Percentiles rank a stretch among this genome's conserved stretches.
These are phyloP conservation scores for Flaveria ramosissima DNA, from an alignment of 129 eudicot species.

Conservation along the genomic window DNA sequence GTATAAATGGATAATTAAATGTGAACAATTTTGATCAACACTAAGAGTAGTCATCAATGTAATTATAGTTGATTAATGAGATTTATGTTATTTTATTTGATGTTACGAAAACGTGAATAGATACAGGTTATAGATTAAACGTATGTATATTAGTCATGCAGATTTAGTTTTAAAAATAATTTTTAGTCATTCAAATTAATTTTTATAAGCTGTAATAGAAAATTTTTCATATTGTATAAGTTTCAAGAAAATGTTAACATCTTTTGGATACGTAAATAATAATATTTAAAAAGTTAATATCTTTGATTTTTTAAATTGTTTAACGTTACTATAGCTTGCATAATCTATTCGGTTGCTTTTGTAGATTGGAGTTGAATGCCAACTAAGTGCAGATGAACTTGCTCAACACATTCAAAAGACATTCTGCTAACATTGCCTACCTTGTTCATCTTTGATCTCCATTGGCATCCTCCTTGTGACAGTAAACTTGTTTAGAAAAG, in stretches of 20 bases:
- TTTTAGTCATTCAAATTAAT: background rate
- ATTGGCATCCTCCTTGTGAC: background rate
- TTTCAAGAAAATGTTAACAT: background rate
- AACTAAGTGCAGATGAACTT: conserved; percentile 84
- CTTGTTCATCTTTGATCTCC: background rate
- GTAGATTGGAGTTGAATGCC: conserved; percentile 95
- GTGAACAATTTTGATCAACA: background rate
- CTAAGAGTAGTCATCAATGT: too few species aligned
- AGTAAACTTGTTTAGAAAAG: background rate
- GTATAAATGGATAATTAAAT: too few species aligned
- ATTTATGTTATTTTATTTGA: too few species aligned
- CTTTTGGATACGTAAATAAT: background rate
- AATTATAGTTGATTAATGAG: too few species aligned
- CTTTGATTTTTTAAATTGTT: background rate
- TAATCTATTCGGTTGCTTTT: background rate
- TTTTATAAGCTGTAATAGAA: too few species aligned
- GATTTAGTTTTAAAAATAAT: background rate
- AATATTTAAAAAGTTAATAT: background rate
- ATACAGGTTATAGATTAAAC: too few species aligned
- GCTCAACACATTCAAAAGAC: conserved; percentile 90
- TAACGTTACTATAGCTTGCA: background rate
- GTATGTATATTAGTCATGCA: too few species aligned
- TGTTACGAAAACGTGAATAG: too few species aligned
- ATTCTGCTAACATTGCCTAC: conserved; percentile 47
- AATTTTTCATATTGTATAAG: background rate